Percentiles rank a stretch among this genome's conserved stretches.
These are phyloP conservation scores for Fusarium sp. DNA, from an alignment of 2,329 filamentous ascomycete species.

Conservation along the genomic window DNA sequence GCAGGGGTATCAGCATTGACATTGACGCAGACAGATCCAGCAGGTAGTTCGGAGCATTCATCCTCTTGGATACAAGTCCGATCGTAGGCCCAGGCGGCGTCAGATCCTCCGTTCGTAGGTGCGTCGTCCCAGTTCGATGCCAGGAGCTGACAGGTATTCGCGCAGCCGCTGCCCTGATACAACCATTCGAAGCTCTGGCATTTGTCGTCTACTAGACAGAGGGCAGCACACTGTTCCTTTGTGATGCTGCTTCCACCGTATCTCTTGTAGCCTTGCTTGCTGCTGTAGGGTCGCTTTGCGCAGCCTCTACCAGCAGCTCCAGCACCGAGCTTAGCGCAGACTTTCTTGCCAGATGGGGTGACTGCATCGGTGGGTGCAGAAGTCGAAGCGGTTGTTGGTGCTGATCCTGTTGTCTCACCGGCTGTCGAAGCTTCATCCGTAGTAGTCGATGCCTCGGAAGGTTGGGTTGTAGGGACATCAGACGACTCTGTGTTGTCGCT, in stretches of 20 bases:
- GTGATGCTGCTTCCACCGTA: conserved; percentile 31
- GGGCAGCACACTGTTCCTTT: conserved; percentile 38
- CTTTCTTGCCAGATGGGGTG: conserved; percentile 15
- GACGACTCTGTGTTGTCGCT: conserved; percentile 3
- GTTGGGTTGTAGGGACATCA: background rate
- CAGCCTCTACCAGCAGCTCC: conserved; percentile 36
- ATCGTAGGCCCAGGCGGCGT: conserved; percentile 39
- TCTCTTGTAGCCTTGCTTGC: conserved; percentile 35
- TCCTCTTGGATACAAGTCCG: conserved; percentile 36
- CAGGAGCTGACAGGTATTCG: conserved; percentile 37
- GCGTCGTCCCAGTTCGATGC: conserved; percentile 14
- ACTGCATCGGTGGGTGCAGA: conserved; percentile 4
- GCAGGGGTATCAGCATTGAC: conserved; percentile 37
- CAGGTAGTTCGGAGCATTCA: conserved; percentile 24
- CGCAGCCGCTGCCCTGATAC: conserved; percentile 28
- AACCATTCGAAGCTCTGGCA: conserved; percentile 45
- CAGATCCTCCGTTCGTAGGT: conserved; percentile 15
- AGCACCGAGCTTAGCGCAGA: conserved; percentile 34
- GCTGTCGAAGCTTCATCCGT: background rate
- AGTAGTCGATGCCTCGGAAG: background rate
- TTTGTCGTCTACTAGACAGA: conserved; percentile 33
- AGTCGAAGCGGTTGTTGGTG: background rate
- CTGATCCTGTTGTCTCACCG: background rate
- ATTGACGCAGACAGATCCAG: conserved; percentile 35
- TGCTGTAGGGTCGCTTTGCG: conserved; percentile 38